Percentiles rank a stretch among this genome's conserved stretches.
Conservation (phyloP, 495 filamentous ascomycete species). For the Tuber aestivum region DNA sequence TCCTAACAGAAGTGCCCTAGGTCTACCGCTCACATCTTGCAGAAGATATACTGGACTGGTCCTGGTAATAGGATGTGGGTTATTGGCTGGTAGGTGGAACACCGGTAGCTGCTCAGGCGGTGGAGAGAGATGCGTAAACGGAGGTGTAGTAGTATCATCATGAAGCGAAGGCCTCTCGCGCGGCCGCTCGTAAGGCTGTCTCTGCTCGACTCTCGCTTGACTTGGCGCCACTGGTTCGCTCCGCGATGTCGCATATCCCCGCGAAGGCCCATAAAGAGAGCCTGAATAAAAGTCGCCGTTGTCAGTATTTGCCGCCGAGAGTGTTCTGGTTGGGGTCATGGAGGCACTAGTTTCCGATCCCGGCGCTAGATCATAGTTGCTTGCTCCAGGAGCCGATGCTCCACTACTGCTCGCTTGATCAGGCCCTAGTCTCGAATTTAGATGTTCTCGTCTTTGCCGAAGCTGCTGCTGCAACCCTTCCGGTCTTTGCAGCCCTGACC, state of each 20-base stretch:
- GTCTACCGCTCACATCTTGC: slow-evolving; percentile 32
- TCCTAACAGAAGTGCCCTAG: slow-evolving; percentile 31
- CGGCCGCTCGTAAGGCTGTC: not conserved
- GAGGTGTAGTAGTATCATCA: slow-evolving; percentile 4
- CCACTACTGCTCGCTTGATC: not conserved
- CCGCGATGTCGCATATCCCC: not conserved
- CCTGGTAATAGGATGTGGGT: slow-evolving; percentile 10
- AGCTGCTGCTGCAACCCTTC: not conserved
- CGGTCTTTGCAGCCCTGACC: not conserved
- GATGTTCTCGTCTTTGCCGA: not conserved
- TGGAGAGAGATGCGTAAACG: not conserved
- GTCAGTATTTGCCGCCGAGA: not conserved
- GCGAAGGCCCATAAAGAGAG: not conserved
- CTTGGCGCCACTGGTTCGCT: not conserved
- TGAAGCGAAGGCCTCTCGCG: not conserved
- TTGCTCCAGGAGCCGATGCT: not conserved
- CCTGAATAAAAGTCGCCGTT: not conserved
- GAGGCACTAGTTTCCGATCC: not conserved
- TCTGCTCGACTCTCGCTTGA: not conserved
- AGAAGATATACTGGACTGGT: slow-evolving; percentile 33
- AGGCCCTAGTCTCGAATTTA: not conserved
- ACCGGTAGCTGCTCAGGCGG: not conserved
- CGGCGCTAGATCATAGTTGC: not conserved
- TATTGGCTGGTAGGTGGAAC: slow-evolving; percentile 16
- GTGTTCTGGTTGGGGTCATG: not conserved